Conservation (phyloP, 352 stramenopile species). For the Aphanomyces euteiches region DNA sequence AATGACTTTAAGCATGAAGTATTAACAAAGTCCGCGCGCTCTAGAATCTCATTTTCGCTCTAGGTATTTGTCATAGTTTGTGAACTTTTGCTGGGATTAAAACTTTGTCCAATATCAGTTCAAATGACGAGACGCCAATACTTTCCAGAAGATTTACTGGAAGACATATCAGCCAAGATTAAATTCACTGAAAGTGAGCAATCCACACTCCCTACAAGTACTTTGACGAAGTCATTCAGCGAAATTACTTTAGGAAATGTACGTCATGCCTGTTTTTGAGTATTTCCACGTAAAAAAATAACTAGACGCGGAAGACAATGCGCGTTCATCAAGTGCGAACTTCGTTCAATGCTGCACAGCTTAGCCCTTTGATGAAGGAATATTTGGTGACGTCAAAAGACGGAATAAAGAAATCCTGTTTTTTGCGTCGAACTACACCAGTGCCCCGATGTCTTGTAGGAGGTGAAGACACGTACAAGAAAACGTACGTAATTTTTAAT, state of each 20-base stretch:
- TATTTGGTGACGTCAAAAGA: conserved; percentile 41
- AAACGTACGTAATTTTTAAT: conserved; percentile 43
- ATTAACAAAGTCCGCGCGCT: not conserved
- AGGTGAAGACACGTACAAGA: conserved; percentile 78
- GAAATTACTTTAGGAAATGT: conserved; percentile 1
- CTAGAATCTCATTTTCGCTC: not conserved
- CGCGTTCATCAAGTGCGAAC: conserved; percentile 63
- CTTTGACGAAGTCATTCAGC: conserved; percentile 1
- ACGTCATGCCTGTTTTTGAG: not conserved
- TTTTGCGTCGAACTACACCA: conserved; percentile 70
- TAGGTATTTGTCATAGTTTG: conserved; percentile 68
- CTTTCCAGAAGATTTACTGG: conserved; percentile 72
- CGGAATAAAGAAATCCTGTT: conserved; percentile 60
- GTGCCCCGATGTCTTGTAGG: conserved; percentile 62
- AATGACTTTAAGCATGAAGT: conserved; percentile 72
- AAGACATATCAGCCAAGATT: conserved; percentile 38
- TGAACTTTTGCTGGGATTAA: conserved; percentile 64
- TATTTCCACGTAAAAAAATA: not conserved
- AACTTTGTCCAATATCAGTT: conserved; percentile 60
- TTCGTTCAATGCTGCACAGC: conserved; percentile 74
- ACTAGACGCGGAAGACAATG: not conserved
- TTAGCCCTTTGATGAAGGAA: conserved; percentile 76
- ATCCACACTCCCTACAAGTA: not conserved
- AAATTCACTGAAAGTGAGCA: conserved; percentile 2
- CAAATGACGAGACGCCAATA: conserved; percentile 61